These are phyloP conservation scores for Kuraishia hungarica DNA, from an alignment of 805 yeast genomes.

Conservation along the genomic window DNA sequence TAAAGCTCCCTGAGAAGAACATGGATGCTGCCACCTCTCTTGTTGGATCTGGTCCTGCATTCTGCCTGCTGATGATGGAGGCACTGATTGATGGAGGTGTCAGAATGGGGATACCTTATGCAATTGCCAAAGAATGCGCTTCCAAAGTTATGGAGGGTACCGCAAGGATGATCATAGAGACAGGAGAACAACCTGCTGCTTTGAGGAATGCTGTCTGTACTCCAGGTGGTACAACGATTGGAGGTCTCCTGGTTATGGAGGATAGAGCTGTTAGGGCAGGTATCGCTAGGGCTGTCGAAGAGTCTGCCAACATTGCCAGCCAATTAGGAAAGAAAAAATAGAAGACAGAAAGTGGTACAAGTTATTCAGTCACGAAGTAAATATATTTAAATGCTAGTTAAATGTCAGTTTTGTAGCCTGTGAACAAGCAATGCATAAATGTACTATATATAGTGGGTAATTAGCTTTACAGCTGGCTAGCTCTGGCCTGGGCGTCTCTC, in stretches of 20 bases:
- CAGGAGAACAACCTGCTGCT: conserved; percentile 83
- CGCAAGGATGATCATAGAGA: conserved; percentile 76
- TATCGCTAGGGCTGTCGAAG: conserved; percentile 82
- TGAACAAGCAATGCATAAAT: background rate
- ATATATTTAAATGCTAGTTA: background rate
- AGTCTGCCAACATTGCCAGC: conserved; percentile 78
- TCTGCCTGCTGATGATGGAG: conserved; percentile 82
- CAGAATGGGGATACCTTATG: conserved; percentile 85
- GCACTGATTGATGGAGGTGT: conserved; percentile 92
- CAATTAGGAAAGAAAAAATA: conserved; percentile 41
- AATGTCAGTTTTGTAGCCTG: background rate
- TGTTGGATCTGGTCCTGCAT: conserved; percentile 97
- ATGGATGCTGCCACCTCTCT: conserved; percentile 96
- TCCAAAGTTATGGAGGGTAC: conserved; percentile 93
- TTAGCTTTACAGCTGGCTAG: background rate
- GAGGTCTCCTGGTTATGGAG: conserved; percentile 89
- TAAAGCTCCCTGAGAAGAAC: conserved; percentile 75
- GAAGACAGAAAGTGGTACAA: no score
- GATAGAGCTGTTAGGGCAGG: conserved; percentile 84
- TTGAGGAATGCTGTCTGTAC: conserved; percentile 87
- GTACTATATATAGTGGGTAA: background rate
- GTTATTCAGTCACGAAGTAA: background rate
- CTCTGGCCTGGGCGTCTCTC: conserved; percentile 16
- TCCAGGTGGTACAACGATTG: conserved; percentile 97
- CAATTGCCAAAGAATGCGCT: conserved; percentile 77